These are phyloP conservation scores for Prunella vulgaris DNA, from an alignment of 257 asterid species.

Conservation along the genomic window DNA sequence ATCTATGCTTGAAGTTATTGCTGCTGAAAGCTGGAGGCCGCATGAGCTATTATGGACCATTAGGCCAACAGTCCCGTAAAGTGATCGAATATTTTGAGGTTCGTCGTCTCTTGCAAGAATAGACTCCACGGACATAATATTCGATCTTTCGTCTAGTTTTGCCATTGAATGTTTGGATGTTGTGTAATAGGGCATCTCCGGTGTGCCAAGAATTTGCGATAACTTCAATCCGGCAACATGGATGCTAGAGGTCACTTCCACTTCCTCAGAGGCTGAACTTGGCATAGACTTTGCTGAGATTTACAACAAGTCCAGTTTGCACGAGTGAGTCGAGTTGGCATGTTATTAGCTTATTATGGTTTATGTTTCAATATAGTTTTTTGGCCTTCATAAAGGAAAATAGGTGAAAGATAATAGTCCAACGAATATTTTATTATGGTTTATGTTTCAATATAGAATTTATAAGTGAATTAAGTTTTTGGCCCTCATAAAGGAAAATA, in stretches of 20 bases:
- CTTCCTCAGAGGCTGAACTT: slow-evolving; percentile 56
- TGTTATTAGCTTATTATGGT: too few relatives aligned
- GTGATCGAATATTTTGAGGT: slow-evolving; percentile 44
- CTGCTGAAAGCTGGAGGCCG: slow-evolving; percentile 47
- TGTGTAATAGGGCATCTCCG: slow-evolving; percentile 30
- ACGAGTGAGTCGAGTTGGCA: slow-evolving; percentile 30
- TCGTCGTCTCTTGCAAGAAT: too few relatives aligned
- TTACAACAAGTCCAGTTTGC: slow-evolving; percentile 38
- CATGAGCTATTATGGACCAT: slow-evolving; percentile 36
- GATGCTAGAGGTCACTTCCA: slow-evolving; percentile 48
- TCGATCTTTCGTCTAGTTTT: too few relatives aligned
- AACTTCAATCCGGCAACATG: slow-evolving; percentile 50
- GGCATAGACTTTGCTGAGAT: slow-evolving; percentile 53
- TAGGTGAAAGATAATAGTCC: too few relatives aligned
- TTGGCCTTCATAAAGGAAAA: too few relatives aligned
- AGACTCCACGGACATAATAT: not conserved
- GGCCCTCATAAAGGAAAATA: too few relatives aligned
- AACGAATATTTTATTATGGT: too few relatives aligned
- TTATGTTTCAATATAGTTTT: too few relatives aligned
- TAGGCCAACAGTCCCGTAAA: slow-evolving; percentile 43
- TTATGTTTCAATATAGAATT: too few relatives aligned
- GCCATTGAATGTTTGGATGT: too few relatives aligned
- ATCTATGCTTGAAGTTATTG: slow-evolving; percentile 27
- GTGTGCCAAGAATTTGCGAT: slow-evolving; percentile 36
- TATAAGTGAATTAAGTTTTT: too few relatives aligned